Conservation (phyloP, 1,139 yeast genomes). For the Candida freyschussii region DNA sequence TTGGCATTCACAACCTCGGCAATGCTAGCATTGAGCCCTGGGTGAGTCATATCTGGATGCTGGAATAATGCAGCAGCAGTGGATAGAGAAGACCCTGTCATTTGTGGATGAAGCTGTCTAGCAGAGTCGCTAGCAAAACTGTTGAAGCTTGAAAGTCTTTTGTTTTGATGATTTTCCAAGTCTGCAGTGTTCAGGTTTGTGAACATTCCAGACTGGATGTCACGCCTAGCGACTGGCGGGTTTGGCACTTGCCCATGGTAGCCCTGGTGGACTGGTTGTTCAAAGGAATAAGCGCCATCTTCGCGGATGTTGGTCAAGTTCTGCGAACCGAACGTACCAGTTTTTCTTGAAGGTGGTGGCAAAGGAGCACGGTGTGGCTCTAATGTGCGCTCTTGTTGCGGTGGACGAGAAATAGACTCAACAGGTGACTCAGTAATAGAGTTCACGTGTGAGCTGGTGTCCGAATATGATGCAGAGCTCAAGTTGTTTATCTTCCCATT, state of each 20-base stretch:
- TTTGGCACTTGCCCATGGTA: constrained; percentile 15
- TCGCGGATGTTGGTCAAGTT: constrained; percentile 24
- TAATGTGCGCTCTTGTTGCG: constrained; percentile 4
- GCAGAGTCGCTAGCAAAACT: constrained; percentile 24
- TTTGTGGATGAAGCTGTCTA: constrained; percentile 32
- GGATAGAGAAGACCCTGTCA: constrained; percentile 32
- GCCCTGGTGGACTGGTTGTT: constrained; percentile 10
- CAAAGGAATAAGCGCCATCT: constrained; percentile 20
- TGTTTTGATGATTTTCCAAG: constrained; percentile 23
- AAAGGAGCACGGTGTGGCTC: constrained; percentile 25
- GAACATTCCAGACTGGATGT: constrained; percentile 51
- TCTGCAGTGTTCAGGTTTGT: constrained; percentile 43
- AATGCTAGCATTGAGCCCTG: constrained; percentile 70
- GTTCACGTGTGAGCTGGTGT: constrained; percentile 15
- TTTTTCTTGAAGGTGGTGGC: constrained; percentile 73
- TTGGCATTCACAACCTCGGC: constrained; percentile 79
- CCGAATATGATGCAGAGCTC: constrained; percentile 14
- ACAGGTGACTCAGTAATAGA: constrained; percentile 8
- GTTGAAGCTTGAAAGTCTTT: constrained; percentile 23
- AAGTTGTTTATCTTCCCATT: constrained; percentile 4
- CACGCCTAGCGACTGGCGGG: constrained; percentile 35
- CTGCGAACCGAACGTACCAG: constrained; percentile 17
- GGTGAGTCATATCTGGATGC: constrained; percentile 49
- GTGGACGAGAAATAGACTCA: constrained; percentile 9
- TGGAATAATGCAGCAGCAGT: constrained; percentile 36